A percentile compares a stretch with the other conserved stretches of the same genome.
phyloP scores from a whole-genome alignment of 176 grass and related monocot genomes.

The bread wheat (Triticum aestivum) region IWGSC_CS_RefSeq_v2.1 NC_057810.1:534269251-534269750 shows the following conservation, averaged over 20 bases:
- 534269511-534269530: slow-evolving; percentile 18
- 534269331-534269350: not conserved
- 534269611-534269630: not conserved
- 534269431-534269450: slow-evolving; percentile 13
- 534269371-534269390: slow-evolving; percentile 40
- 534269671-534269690: not conserved
- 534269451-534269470: slow-evolving; percentile 10
- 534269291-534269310: not conserved
- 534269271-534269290: not conserved
- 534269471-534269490: slow-evolving; percentile 32
- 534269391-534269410: slow-evolving; percentile 2
- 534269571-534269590: not conserved
- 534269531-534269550: not conserved
- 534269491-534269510: slow-evolving; percentile 38
- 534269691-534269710: slow-evolving; percentile 33
- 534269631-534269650: slow-evolving; percentile 7
- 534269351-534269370: not conserved
- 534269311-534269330: slow-evolving; percentile 26
- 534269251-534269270: slow-evolving; percentile 1
- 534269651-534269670: not conserved
- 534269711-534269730: not conserved
- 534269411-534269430: slow-evolving; percentile 16
- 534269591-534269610: slow-evolving; percentile 16
- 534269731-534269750: not conserved
- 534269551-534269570: slow-evolving; percentile 24